Base-by-base conservation (phyloP, 805 yeast species). In the Metschnikowia koreensis region DNA sequence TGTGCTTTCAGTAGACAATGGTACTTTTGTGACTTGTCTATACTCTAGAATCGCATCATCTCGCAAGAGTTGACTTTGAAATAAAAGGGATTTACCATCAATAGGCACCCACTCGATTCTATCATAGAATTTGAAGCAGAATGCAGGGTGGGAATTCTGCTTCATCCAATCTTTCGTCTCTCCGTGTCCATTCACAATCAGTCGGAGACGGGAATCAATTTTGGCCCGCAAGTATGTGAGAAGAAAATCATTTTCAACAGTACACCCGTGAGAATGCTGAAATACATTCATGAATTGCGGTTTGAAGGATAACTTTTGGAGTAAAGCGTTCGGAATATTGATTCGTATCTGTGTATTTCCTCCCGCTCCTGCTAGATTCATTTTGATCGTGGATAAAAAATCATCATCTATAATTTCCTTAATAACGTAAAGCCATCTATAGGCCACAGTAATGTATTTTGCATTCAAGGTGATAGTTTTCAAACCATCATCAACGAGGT, bases 101-200 rank as follows among this genome's bases (percentile, higher is more conserved):
- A 65, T 66, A 4, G 55, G 45, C 7, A 66, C 59, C 78, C 78
- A 74, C 58, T 89, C 94, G 7, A 91, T 62, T 41, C 92, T 70
- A 66, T 91, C 97, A 63, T 85, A 88, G 48, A 80, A 72, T 53
- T 82, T 82, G 75, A 84, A 58, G 79, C 84, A 62, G 78, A 76
- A 51, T 87, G 87, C 63, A 64, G 73, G 55, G 64, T 66, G 34
- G 54, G 59, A 13, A 46, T 58, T 68, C 55, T 61, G 66, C 55
- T 46, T 34, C 12, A 44, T 64, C 66, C 51, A 47, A 6, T 22
- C 22, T 16, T 17, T 26, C 10, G 40, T 26, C 7, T 12, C 31
- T 2, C 16, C 36, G n/a, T 43, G 36, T 6, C 22, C 3, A 10
- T 34, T 11, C 7, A 48, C 38, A 22, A 37, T 22, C 6, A 8